Conservation (phyloP, 345 rosid genomes). For the Citrus mangshanensis region DNA sequence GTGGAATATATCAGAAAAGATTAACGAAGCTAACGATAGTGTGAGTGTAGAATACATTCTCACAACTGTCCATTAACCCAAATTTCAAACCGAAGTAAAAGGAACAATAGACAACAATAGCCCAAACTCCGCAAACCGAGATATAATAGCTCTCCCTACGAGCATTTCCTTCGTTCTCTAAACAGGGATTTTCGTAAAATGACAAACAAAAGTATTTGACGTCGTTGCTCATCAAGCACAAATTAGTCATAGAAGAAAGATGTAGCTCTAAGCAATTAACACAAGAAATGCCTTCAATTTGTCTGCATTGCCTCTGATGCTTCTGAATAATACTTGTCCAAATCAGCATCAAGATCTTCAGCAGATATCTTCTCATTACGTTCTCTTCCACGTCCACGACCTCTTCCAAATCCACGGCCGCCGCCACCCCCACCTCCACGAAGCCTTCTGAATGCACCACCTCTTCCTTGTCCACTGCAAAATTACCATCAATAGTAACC, state of each 20-base stretch:
- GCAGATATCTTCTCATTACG: conserved; percentile 78
- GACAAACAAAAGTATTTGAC: conserved; percentile 30
- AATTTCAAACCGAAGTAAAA: conserved; percentile 38
- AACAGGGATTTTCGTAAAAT: conserved; percentile 19
- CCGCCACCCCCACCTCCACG: conserved; percentile 51
- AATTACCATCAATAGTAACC: not conserved
- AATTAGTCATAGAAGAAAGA: conserved; percentile 27
- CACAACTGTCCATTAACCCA: conserved; percentile 40
- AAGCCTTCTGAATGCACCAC: conserved; percentile 43
- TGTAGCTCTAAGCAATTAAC: conserved; percentile 15
- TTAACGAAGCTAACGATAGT: conserved; percentile 23
- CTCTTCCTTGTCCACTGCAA: conserved; percentile 60
- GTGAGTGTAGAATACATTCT: conserved; percentile 23
- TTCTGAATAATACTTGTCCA: conserved; percentile 80
- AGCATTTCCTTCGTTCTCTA: conserved; percentile 29
- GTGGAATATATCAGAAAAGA: conserved; percentile 15
- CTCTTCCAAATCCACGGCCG: conserved; percentile 56
- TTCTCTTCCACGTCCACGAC: conserved; percentile 68
- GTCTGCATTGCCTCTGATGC: conserved; percentile 79
- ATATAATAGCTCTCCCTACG: conserved; percentile 30
- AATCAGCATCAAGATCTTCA: conserved; percentile 94
- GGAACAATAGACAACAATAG: conserved; percentile 31
- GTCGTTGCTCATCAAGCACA: conserved; percentile 33
- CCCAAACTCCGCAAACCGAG: conserved; percentile 36
- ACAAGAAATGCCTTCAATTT: conserved; percentile 31